Base-by-base conservation (phyloP, 2,329 filamentous ascomycete species). In the Aspergillus tubingensis region DNA sequence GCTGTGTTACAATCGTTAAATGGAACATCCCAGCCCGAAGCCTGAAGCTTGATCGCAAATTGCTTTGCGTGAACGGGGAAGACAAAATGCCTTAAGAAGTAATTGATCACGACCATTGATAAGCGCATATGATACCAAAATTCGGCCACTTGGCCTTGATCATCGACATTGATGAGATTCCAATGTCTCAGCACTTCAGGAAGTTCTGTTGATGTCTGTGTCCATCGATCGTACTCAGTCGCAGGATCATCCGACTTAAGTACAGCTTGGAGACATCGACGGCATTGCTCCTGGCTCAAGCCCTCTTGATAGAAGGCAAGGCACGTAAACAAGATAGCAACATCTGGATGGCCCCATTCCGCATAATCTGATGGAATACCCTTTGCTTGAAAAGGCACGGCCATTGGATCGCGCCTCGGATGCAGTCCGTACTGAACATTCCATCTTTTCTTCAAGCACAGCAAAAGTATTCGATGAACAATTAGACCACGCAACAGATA, bases 281-380 rank as follows among this genome's bases (percentile, higher is more conserved):
- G 75, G 0, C 88, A 74, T 54, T 89, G 85, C 0, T 66, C 48
- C 2, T 78, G 61, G 1, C 57, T 80, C 0, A 90, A 70, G 0
- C 87, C 88, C 1, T 78, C 72, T 53, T 91, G 88, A 66, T 92
- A 92, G 66, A 89, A 91, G 0, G 83, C 81, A 0, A 92, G 74
- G 11, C 84, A 87, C 0, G 88, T 91, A 1, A 92, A 77, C 0
- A 86, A 36, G 2, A 91, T 87, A 0, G 85, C 81, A 0, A 89
- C 86, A 65, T 92, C 84, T 0, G 88, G 87, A 63, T 92, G 88
- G 0, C 86, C 85, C 68, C 84, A 91, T 65, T 91, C 88, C 0
- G 87, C 84, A 5, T 85, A 81, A 0, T 85, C 82, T 0, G 82
- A 83, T 0, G 89, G 88, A 0, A 82, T 78, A 2, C 88, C 89